These are phyloP conservation scores for Pugionium cornutum DNA, from an alignment of 345 rosid species.

Conservation along the genomic window DNA sequence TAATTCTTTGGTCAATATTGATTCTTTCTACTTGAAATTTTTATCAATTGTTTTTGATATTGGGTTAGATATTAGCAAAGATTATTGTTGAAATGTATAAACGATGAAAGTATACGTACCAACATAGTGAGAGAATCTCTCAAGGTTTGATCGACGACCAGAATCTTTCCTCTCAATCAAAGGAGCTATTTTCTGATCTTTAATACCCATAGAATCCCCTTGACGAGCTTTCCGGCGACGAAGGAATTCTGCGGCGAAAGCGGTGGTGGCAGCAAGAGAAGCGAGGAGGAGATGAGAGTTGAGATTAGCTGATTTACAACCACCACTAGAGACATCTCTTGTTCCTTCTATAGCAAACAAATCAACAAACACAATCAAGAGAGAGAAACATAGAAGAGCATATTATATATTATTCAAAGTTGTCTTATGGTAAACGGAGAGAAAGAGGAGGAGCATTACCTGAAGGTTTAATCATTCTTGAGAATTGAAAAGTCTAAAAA, in stretches of 20 bases:
- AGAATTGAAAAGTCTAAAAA: background rate
- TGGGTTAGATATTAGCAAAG: background rate
- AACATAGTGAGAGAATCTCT: conserved; percentile 76
- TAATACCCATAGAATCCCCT: conserved; percentile 18
- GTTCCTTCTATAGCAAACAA: conserved; percentile 37
- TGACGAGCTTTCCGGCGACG: conserved; percentile 14
- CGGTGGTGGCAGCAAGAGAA: conserved; percentile 27
- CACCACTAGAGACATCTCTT: conserved; percentile 29
- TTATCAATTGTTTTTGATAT: background rate
- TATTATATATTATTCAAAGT: conserved; percentile 12
- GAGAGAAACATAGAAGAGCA: conserved; percentile 13
- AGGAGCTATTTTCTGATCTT: conserved; percentile 45
- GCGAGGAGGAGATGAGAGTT: conserved; percentile 8
- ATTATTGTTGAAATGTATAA: background rate
- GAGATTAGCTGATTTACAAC: conserved; percentile 14
- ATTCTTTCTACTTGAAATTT: background rate
- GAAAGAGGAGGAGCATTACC: conserved; percentile 37
- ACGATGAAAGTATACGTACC: conserved; percentile 47
- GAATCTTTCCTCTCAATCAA: conserved; percentile 49
- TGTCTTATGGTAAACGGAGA: conserved; percentile 22
- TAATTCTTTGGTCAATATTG: background rate
- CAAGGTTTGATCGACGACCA: conserved; percentile 57
- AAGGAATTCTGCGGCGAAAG: conserved; percentile 32
- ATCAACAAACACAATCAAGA: conserved; percentile 7
- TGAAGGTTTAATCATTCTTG: conserved; percentile 14